Evolutionary conservation across 225 moss, liverwort and hornwort species (phyloP).

Genomic region (Takakia lepidozioides): DNA sequence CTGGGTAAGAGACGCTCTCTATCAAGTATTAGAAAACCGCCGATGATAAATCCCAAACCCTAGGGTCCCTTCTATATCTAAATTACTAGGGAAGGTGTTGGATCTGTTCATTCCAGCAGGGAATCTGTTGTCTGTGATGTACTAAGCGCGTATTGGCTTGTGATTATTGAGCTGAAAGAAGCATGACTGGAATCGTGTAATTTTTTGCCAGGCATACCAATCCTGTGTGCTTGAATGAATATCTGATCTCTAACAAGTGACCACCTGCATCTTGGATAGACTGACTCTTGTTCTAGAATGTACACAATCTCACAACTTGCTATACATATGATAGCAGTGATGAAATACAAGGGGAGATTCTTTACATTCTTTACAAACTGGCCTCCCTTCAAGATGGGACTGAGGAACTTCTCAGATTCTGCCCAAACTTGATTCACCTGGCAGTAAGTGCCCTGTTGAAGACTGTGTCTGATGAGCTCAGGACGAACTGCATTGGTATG

Average conservation of each 20-base stretch:
- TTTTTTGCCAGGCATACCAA: neutral
- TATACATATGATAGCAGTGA: constrained; percentile 34
- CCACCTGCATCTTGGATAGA: too few relatives aligned
- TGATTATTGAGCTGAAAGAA: neutral
- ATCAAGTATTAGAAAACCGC: neutral
- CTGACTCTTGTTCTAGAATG: neutral
- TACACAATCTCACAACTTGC: neutral
- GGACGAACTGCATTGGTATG: constrained; percentile 63
- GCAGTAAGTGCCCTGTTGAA: constrained; percentile 44
- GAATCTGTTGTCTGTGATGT: neutral
- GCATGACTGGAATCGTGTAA: neutral
- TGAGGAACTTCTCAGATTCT: constrained; percentile 34
- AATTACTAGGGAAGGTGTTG: too few relatives aligned
- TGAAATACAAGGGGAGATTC: constrained; percentile 44
- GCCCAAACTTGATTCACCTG: constrained; percentile 31
- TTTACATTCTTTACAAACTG: constrained; percentile 59
- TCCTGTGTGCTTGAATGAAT: too few relatives aligned
- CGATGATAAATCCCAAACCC: too few relatives aligned
- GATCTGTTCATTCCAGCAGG: neutral
- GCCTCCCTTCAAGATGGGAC: constrained; percentile 53
- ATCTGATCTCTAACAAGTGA: too few relatives aligned
- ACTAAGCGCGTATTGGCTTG: neutral
- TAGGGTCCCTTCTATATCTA: too few relatives aligned
- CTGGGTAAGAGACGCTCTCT: constrained; percentile 23
- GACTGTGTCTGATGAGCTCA: constrained; percentile 49